Conservation (phyloP, 2,329 filamentous ascomycete genomes). For the Ceratocystiopsis minuta region DNA sequence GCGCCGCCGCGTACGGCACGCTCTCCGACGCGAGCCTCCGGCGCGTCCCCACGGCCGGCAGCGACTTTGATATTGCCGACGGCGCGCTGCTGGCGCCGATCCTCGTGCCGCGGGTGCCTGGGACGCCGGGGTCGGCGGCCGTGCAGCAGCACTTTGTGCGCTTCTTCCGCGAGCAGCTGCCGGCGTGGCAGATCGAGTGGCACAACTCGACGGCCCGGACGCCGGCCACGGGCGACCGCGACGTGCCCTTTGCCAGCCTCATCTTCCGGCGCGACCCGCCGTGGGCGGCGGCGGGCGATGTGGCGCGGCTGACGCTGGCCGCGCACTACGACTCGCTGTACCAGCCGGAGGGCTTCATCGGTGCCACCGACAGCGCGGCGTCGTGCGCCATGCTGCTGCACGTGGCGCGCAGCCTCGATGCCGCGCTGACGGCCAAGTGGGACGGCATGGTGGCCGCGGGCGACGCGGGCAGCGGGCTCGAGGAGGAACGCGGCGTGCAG, state of each 20-base stretch:
- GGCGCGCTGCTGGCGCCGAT: slow-evolving; percentile 72
- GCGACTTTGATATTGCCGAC: slow-evolving; percentile 60
- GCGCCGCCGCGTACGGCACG: slow-evolving; percentile 23
- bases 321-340: slow-evolving; percentile 89
- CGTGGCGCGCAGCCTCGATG: slow-evolving; percentile 62
- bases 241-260: slow-evolving; percentile 73
- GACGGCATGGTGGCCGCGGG: slow-evolving; percentile 46
- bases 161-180: slow-evolving; percentile 61
- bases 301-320: slow-evolving; percentile 66
- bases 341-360: slow-evolving; percentile 69
- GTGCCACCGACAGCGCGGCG: slow-evolving; percentile 82
- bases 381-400: slow-evolving; percentile 91
- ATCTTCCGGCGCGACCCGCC: slow-evolving; percentile 80
- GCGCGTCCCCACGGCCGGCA: slow-evolving; percentile 50
- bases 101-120: slow-evolving; percentile 72
- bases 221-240: slow-evolving; percentile 49
- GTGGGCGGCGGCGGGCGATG: slow-evolving; percentile 55
- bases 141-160: slow-evolving; percentile 68
- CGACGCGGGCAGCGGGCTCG: slow-evolving; percentile 34
- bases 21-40: slow-evolving; percentile 61
- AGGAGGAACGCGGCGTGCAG: slow-evolving; percentile 69
- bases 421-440: slow-evolving; percentile 68
- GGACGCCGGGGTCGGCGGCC: slow-evolving; percentile 53
- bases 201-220: slow-evolving; percentile 85
- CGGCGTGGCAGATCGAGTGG: slow-evolving; percentile 61